Conservation (phyloP, 768 basidiomycete species). For the Mrakia frigida region DNA sequence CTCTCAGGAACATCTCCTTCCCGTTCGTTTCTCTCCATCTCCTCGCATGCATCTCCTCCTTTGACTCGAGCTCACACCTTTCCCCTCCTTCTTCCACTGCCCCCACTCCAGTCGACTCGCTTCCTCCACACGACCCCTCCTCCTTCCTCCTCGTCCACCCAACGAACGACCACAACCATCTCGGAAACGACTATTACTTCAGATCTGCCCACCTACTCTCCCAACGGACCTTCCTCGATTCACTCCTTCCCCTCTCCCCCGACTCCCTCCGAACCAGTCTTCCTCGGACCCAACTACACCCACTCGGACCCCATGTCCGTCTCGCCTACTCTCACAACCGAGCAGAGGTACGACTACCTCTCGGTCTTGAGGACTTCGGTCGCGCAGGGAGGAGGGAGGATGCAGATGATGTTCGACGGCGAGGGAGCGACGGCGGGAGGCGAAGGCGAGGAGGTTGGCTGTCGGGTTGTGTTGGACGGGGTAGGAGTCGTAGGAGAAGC, state of each 20-base stretch:
- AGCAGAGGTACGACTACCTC: slow-evolving; percentile 6
- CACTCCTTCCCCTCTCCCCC: slow-evolving; percentile 9
- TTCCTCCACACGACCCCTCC: neutral
- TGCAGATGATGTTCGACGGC: neutral
- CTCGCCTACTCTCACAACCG: neutral
- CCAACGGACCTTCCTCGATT: neutral
- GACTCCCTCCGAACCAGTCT: slow-evolving; percentile 6
- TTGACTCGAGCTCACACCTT: neutral
- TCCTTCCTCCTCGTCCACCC: neutral
- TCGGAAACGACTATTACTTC: neutral
- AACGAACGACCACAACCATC: neutral
- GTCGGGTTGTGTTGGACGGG: neutral
- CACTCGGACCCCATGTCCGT: slow-evolving; percentile 1
- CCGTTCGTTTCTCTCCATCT: neutral
- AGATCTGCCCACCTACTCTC: neutral
- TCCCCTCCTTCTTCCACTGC: neutral
- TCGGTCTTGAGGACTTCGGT: neutral
- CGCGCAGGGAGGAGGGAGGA: neutral
- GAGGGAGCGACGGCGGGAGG: neutral
- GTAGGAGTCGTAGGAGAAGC: neutral
- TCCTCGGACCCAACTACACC: slow-evolving; percentile 11
- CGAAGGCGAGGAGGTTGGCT: neutral
- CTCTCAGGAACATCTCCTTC: neutral
- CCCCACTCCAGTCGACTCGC: neutral
- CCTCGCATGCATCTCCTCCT: neutral